These are phyloP conservation scores for Dorcoceras hygrometricum DNA, from an alignment of 257 asterid genomes.

Conservation along the genomic window DNA sequence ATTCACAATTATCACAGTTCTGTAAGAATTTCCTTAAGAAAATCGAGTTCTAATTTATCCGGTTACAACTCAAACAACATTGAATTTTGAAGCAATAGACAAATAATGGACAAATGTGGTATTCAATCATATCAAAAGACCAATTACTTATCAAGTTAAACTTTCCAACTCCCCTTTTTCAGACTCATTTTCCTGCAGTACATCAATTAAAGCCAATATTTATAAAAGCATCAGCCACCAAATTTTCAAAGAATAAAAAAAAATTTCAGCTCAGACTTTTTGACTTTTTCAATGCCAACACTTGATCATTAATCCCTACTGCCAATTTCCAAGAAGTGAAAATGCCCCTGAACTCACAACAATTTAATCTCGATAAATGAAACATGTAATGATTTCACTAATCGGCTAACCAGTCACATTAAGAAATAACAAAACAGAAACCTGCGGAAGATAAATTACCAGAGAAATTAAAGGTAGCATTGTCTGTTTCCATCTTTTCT, in stretches of 20 bases:
- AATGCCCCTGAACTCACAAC: neutral
- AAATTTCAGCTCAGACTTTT: neutral
- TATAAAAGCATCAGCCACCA: neutral
- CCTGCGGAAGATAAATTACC: neutral
- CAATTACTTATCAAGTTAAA: neutral
- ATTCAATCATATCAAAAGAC: neutral
- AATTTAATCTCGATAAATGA: neutral
- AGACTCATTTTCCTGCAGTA: neutral
- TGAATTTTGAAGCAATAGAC: neutral
- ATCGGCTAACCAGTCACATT: neutral
- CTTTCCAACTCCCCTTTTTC: neutral
- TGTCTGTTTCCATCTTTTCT: conserved; percentile 26
- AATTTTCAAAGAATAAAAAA: no score
- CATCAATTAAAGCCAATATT: neutral
- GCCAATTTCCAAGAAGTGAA: neutral
- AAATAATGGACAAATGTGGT: neutral
- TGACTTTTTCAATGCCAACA: neutral
- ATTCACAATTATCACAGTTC: neutral
- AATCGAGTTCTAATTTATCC: neutral
- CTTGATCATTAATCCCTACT: neutral
- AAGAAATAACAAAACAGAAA: neutral
- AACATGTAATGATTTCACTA: neutral
- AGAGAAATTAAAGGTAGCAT: conserved; percentile 24
- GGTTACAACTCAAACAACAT: neutral
- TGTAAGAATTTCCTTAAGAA: neutral